Percentiles rank a stretch among this genome's conserved stretches.
These are phyloP conservation scores for Hygrophorus pudorinus DNA, from an alignment of 768 basidiomycete species.

Conservation along the genomic window DNA sequence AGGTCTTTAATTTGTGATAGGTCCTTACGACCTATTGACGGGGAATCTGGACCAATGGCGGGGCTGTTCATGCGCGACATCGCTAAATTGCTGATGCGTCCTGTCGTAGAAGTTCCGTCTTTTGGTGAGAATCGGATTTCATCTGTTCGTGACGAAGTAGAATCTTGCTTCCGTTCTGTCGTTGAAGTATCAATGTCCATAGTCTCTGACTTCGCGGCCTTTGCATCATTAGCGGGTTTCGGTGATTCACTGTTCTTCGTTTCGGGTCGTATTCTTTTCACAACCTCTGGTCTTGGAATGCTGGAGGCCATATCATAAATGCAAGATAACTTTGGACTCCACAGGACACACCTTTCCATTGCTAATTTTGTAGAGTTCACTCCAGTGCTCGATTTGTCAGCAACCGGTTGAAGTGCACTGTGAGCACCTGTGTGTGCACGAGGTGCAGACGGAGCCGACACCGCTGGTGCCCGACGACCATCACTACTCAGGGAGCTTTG, in stretches of 20 bases:
- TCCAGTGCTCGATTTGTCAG: slow-evolving; percentile 17
- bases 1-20: not conserved
- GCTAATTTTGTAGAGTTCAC: slow-evolving; percentile 44
- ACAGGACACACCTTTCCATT: slow-evolving; percentile 49
- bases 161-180: not conserved
- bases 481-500: slow-evolving; percentile 22
- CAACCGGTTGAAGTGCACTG: slow-evolving; percentile 15
- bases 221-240: slow-evolving; percentile 14
- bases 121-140: slow-evolving; percentile 14
- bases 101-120: slow-evolving; percentile 12
- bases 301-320: slow-evolving; percentile 24
- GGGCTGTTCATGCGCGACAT: slow-evolving; percentile 21
- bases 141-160: slow-evolving; percentile 10
- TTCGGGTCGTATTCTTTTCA: slow-evolving; percentile 47
- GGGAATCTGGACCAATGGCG: slow-evolving; percentile 1
- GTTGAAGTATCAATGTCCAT: slow-evolving; percentile 8
- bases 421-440: slow-evolving; percentile 37
- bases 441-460: slow-evolving; percentile 44
- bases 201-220: slow-evolving; percentile 1
- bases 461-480: slow-evolving; percentile 26
- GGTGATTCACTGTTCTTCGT: slow-evolving; percentile 25
- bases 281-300: slow-evolving; percentile 72
- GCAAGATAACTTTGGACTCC: not conserved
- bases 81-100: slow-evolving; percentile 6
- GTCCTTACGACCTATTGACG: not conserved